Base-by-base conservation (phyloP, 2,329 filamentous ascomycete genomes). In the Lizonia empirigonia region DNA sequence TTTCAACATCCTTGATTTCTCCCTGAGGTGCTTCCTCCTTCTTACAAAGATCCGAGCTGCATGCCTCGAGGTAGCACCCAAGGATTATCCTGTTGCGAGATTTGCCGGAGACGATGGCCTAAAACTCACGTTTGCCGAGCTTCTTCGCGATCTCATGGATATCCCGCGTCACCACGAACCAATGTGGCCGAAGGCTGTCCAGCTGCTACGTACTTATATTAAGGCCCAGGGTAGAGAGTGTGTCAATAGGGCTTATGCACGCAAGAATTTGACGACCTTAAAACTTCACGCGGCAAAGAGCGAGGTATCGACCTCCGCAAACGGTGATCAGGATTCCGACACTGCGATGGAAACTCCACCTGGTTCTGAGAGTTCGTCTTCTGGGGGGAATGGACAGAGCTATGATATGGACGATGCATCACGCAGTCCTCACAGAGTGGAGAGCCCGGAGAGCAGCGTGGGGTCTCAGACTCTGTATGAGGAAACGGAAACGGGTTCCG, bases 1-100 rank as follows among this genome's bases (percentile, higher is more conserved):
- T 12, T 60, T 60, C 29, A 33, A 58, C 33, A 39, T 49, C 1
- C 34, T 53, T 13, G 33, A 15, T 2, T 22, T 60, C 6, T 30
- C 50, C 24, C 6, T 37, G 13, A 37, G 22, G 7, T 58, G 55
- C 18, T 8, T 13, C 7, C n/a, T 23, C 9, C 35, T 60, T 8
- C 23, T 60, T 5, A 26, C 13, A 6, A 33, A 13, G 13, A 50
- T 60, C 18, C 54, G 56, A 9, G 20, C 29, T 5, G 13, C 39
- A 1, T 56, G 50, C 39, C 33, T 56, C 19, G 18, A 39, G 16
- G 22, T 45, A 15, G 46, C 53, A 26, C 56, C 56, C 1, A 22
- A 47, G 0, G 53, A 56, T 9, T 58, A 58, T 22, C 50, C 53
- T n/a, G 15, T 30, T 16, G 22, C 33, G 12, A 37, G 35, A 15